Evolutionary conservation across 2,329 filamentous ascomycete species (phyloP).

Genomic region (Ascochyta viciae-villosae): DNA sequence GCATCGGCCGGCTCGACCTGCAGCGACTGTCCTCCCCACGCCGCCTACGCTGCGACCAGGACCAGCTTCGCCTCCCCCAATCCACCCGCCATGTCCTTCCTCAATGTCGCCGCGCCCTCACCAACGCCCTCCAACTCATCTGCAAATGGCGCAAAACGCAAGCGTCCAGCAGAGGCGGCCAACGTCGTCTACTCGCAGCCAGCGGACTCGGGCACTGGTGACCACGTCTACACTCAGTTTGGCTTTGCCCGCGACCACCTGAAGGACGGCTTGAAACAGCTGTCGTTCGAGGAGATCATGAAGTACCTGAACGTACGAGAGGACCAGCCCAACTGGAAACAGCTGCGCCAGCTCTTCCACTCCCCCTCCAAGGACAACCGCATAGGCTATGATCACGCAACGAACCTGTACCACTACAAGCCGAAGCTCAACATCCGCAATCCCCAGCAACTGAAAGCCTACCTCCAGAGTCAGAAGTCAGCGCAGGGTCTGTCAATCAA

Average conservation of each 20-base stretch:
- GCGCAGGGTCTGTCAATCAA: constrained; percentile 83
- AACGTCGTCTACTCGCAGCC: constrained; percentile 76
- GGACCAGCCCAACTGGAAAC: constrained; percentile 61
- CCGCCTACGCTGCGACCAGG: constrained; percentile 8
- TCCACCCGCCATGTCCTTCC: constrained; percentile 42
- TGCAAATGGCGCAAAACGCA: constrained; percentile 57
- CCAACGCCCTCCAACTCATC: constrained; percentile 61
- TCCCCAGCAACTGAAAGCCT: constrained; percentile 76
- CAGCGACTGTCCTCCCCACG: neutral
- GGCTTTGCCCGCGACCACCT: constrained; percentile 76
- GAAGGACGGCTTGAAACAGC: constrained; percentile 67
- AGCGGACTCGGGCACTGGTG: constrained; percentile 75
- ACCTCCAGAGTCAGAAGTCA: constrained; percentile 81
- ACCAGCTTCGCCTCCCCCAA: neutral
- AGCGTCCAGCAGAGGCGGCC: constrained; percentile 64
- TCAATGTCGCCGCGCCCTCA: constrained; percentile 58
- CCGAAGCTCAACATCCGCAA: constrained; percentile 84
- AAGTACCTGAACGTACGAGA: constrained; percentile 77
- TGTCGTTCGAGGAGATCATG: constrained; percentile 78
- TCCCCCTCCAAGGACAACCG: constrained; percentile 64
- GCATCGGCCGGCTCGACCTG: neutral
- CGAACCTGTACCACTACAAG: constrained; percentile 80
- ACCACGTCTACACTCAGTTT: constrained; percentile 85
- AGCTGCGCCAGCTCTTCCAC: constrained; percentile 72
- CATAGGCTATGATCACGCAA: constrained; percentile 63